phyloP scores from a whole-genome alignment of 1,284 basidiomycete species.

The Tausonia pullulans region DNA sequence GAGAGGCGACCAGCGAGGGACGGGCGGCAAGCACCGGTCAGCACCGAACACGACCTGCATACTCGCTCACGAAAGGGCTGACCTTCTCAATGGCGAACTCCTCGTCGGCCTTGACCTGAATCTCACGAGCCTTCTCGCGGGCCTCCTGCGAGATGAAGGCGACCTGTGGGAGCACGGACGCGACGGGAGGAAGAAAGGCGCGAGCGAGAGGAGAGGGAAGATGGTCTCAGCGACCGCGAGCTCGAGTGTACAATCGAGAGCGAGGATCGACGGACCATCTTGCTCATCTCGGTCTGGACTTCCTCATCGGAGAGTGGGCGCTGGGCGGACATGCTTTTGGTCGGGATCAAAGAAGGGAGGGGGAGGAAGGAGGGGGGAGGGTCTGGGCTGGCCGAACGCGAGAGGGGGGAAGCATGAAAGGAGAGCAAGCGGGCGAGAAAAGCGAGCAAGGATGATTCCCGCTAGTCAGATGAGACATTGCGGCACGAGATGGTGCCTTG shows the following conservation, averaged over 20 bases:
- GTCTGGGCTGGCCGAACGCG: not conserved
- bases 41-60: not conserved
- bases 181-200: slow-evolving; percentile 12
- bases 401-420: not conserved
- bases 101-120: slow-evolving; percentile 90
- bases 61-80: not conserved
- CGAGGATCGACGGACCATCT: slow-evolving; percentile 62
- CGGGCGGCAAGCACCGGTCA: not conserved
- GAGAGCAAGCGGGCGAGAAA: too few relatives aligned
- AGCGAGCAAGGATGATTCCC: too few relatives aligned
- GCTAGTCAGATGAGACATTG: too few relatives aligned
- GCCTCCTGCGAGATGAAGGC: slow-evolving; percentile 96
- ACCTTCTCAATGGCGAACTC: slow-evolving; percentile 97
- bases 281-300: slow-evolving; percentile 94
- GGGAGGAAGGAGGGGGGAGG: not conserved
- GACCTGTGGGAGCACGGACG: slow-evolving; percentile 45
- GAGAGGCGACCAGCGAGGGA: not conserved
- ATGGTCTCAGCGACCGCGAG: slow-evolving; percentile 5
- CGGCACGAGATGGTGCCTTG: too few relatives aligned
- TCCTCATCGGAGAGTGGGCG: slow-evolving; percentile 86
- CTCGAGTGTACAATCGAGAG: not conserved
- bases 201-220: slow-evolving; percentile 5
- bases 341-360: not conserved
- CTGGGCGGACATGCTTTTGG: slow-evolving; percentile 31
- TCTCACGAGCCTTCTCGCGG: slow-evolving; percentile 89